Conservation (phyloP, 2,329 filamentous ascomycete genomes). For the Verticillium isaacii region DNA sequence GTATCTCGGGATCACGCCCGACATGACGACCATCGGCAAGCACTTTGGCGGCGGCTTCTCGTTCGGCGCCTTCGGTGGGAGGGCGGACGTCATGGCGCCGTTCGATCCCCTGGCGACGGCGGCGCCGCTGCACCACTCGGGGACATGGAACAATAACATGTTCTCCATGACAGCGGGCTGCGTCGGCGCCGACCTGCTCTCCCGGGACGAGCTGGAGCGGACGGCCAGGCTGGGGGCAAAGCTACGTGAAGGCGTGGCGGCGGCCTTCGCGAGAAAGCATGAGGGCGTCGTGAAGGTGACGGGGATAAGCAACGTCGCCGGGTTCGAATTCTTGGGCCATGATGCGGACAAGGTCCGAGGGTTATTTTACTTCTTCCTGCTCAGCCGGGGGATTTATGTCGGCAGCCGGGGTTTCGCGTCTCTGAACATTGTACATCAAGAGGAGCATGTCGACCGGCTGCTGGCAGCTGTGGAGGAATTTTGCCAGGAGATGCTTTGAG, state of each 20-base stretch:
- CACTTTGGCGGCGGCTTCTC: constrained; percentile 62
- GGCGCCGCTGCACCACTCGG: constrained; percentile 11
- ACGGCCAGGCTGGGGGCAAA: constrained; percentile 4
- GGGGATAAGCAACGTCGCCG: constrained; percentile 9
- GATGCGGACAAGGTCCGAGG: constrained; percentile 1
- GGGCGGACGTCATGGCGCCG: constrained; percentile 50
- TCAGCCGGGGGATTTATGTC: constrained; percentile 7
- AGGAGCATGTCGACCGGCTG: constrained; percentile 4
- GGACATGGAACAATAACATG: constrained; percentile 13
- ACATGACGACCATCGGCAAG: constrained; percentile 62
- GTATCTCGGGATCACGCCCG: constrained; percentile 42
- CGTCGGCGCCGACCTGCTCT: constrained; percentile 9
- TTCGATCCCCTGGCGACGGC: constrained; percentile 42
- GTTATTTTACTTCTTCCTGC: constrained; percentile 10
- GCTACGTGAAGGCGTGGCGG: constrained; percentile 4
- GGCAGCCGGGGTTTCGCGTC: constrained; percentile 10
- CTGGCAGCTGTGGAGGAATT: constrained; percentile 1
- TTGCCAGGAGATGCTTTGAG: constrained; percentile 1
- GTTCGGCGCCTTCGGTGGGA: constrained; percentile 64
- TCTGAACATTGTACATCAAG: constrained; percentile 8
- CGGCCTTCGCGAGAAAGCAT: constrained; percentile 1
- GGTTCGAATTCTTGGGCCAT: constrained; percentile 7
- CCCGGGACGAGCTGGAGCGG: constrained; percentile 6
- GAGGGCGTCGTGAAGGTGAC: constrained; percentile 4
- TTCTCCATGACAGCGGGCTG: constrained; percentile 14